These are phyloP conservation scores for Knoxdaviesia proteae DNA, from an alignment of 2,329 filamentous ascomycete genomes.

Conservation along the genomic window DNA sequence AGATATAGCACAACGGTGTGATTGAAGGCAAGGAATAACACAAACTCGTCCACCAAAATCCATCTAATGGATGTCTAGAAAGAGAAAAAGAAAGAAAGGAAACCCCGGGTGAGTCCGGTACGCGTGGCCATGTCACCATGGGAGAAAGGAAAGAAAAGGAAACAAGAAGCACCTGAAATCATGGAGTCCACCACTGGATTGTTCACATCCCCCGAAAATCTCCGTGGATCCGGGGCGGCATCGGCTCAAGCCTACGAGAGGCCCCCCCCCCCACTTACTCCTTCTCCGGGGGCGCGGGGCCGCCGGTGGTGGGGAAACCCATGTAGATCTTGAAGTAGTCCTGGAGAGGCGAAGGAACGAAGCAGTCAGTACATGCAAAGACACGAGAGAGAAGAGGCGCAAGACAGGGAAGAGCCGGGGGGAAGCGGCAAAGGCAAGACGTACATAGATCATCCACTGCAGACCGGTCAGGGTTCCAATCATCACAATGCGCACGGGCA, in stretches of 20 bases:
- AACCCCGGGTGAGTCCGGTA: no score
- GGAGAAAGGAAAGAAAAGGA: neutral
- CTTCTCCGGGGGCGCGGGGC: conserved; percentile 33
- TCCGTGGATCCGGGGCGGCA: no score
- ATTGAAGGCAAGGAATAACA: neutral
- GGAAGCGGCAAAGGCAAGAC: conserved; percentile 12
- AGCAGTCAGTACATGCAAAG: conserved; percentile 5
- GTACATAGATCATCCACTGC: conserved; percentile 83
- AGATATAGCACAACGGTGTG: neutral
- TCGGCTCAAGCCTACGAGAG: no score
- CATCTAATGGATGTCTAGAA: neutral
- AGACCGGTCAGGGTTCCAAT: conserved; percentile 63
- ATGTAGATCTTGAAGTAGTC: conserved; percentile 84
- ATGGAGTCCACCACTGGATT: no score
- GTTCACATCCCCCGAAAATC: no score
- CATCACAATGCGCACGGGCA: conserved; percentile 76
- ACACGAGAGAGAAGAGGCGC: neutral
- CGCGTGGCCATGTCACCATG: no score
- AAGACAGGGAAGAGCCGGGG: neutral
- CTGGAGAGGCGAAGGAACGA: conserved; percentile 12
- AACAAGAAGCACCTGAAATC: neutral
- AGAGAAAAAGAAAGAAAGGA: neutral
- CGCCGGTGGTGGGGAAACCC: conserved; percentile 68
- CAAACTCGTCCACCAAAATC: neutral
- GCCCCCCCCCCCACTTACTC: conserved; percentile 9